Conservation (phyloP, 768 basidiomycete genomes). For the Lentinula edodes region DNA sequence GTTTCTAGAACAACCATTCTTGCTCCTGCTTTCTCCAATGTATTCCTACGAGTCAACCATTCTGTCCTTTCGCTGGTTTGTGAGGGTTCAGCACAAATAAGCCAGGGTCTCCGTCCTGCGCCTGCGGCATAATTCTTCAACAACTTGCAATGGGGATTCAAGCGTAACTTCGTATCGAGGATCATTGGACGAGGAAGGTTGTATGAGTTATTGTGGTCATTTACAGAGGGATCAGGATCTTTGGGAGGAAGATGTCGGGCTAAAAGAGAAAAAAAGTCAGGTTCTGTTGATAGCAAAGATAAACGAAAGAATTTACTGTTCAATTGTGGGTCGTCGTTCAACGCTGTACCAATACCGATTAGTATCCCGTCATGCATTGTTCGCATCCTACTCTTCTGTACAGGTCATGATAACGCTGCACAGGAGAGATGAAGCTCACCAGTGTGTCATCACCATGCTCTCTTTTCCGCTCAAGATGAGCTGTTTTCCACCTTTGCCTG, state of each 20-base stretch:
- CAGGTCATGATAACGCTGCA: background rate
- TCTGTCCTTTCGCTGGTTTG: slow-evolving; percentile 11
- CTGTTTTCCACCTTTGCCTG: slow-evolving; percentile 66
- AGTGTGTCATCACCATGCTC: slow-evolving; percentile 92
- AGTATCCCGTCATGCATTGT: slow-evolving; percentile 91
- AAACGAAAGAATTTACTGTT: slow-evolving; percentile 49
- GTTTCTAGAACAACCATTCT: slow-evolving; percentile 46
- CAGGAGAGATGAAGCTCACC: slow-evolving; percentile 40
- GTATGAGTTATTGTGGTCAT: slow-evolving; percentile 23
- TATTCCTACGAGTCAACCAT: slow-evolving; percentile 29
- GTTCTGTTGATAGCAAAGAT: background rate
- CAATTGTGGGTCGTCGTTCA: slow-evolving; percentile 93
- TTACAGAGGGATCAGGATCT: slow-evolving; percentile 17
- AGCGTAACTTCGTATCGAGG: slow-evolving; percentile 70
- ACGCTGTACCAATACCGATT: slow-evolving; percentile 82
- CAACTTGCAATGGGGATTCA: slow-evolving; percentile 63
- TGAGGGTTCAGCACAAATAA: slow-evolving; percentile 43
- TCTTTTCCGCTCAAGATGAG: slow-evolving; percentile 80
- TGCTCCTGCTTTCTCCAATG: slow-evolving; percentile 64
- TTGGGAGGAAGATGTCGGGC: slow-evolving; percentile 52
- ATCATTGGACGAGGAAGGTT: slow-evolving; percentile 78
- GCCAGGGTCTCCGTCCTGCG: slow-evolving; percentile 65
- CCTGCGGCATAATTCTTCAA: slow-evolving; percentile 56
- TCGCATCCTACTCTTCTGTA: slow-evolving; percentile 62
- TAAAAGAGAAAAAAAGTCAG: slow-evolving; percentile 16